Base-by-base conservation (phyloP, 2,329 filamentous ascomycete genomes). In the Beauveria bassiana region DNA sequence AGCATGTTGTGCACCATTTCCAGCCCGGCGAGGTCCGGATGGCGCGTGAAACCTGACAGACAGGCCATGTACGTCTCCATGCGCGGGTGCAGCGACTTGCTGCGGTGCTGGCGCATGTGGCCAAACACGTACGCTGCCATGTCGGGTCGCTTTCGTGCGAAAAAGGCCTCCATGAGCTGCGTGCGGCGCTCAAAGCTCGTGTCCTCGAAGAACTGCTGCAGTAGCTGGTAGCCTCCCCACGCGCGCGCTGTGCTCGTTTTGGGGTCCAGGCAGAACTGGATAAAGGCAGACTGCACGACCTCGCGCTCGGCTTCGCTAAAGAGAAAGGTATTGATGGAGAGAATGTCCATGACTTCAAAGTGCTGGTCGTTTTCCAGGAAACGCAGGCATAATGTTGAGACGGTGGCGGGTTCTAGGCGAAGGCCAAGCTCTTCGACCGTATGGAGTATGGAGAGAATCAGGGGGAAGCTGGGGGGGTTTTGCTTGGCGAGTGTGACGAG, bases 1-100 rank as follows among this genome's bases (percentile, higher is more conserved):
- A 97, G 81, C 85, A 96, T 93, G 71, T 97, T 96, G 76, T 96
- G 89, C 2, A 96, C 84, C 64, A 89, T 84, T 62, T 86, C 84
- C 22, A 97, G 77, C 47, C 86, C 86, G 61, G 90, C 86, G 1
- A 75, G 34, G 60, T 78, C 76, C 1, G 75, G 75, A 47, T 75
- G 74, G n/a, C 74, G 73, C 3, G 87, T 87, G 26, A 96, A 83
- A 2, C 91, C 90, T 63, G 90, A 84, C 62, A 98, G 88, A 64
- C 87, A 93, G 40, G 81, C 77, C 3, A 90, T 82, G 70, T 99
- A 99, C 5, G 89, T 89, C 50, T 90, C 86, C 10, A 83, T 74
- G 3, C 80, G 87, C 0, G 95, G 91, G 1, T 88, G 84, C 24
- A 85, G 83, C 1, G 78, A 75, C 3, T 77, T 76, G 62, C 87